Base-by-base conservation (phyloP, 108 stramenopile genomes). In the Skeletonema menzelii region DNA sequence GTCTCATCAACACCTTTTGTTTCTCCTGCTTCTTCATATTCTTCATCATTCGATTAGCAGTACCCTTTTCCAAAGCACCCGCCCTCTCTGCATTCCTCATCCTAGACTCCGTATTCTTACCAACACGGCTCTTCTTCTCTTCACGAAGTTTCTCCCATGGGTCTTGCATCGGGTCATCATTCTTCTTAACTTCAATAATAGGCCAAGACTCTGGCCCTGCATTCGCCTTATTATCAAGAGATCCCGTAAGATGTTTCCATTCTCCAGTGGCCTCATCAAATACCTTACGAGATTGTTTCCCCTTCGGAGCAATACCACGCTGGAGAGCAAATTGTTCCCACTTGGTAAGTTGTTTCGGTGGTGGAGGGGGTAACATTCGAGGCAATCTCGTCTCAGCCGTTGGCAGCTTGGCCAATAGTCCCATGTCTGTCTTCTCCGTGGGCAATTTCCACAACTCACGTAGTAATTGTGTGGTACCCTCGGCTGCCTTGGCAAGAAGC, bases 301-400 rank as follows among this genome's bases (percentile, higher is more conserved):
- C 80, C 60, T 93, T 90, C 70, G 91, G 88, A 38, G 90, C 82
- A 65, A 95, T 93, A 46, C 92, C 95, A 44, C 90, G 83, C 58
- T 86, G 75, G 60, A 91, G 86, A 37, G 93, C 93, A 71, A 96
- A 96, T 74, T 93, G 80, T 70, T 94, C 92, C 95, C 95, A 96
- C 78, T 90, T 92, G 46, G 95, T 94, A 55, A 86, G 86, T 77
- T 87, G 63, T 71, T 96, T 96, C 28, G 85, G 90, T 30, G 86
- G 84, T n/a, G 95, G 95, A 17, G 91, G 91, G 64, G 91, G 90
- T 91, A 95, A 67, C 42, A 81, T 70, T 66, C 94, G 64, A 8
- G 94, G 94, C 59, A 90, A 62, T 27, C 59, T 65, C 37, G 82
- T 86, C 61, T 88, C 86, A 44, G 73, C 80, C 8, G 55, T 28